Conservation (phyloP, 768 basidiomycete species). For the Hebeloma cylindrosporum region DNA sequence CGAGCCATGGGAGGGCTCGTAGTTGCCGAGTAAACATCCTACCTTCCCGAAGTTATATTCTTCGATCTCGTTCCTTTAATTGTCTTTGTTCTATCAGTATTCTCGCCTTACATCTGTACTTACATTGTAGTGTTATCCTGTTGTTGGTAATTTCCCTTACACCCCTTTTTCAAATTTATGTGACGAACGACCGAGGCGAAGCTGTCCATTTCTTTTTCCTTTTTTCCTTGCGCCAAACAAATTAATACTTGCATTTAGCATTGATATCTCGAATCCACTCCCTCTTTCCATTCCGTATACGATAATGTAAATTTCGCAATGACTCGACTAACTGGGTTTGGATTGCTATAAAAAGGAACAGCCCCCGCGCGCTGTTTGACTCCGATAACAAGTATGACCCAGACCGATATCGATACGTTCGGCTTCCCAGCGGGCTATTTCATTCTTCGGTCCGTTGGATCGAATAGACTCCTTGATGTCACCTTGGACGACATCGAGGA, state of each 20-base stretch:
- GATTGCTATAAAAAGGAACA: too few species aligned
- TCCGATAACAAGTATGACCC: constrained; percentile 15
- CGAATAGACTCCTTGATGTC: constrained; percentile 59
- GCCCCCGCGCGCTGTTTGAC: not conserved
- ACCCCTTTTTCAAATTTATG: constrained; percentile 13
- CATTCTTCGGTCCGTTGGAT: constrained; percentile 54
- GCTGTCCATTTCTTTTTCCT: constrained; percentile 20
- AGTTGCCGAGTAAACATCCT: constrained; percentile 61
- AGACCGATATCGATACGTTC: constrained; percentile 30
- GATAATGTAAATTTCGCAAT: constrained; percentile 20
- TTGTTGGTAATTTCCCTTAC: constrained; percentile 11
- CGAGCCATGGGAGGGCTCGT: constrained; percentile 74
- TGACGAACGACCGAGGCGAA: constrained; percentile 21
- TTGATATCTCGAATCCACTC: constrained; percentile 9
- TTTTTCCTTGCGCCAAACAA: constrained; percentile 16
- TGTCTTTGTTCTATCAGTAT: constrained; percentile 12
- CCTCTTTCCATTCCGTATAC: constrained; percentile 12
- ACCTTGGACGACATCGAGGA: constrained; percentile 52
- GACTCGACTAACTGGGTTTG: too few species aligned
- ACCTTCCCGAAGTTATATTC: constrained; percentile 4
- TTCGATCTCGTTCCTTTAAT: constrained; percentile 16
- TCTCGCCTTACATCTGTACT: constrained; percentile 17
- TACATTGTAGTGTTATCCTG: constrained; percentile 19
- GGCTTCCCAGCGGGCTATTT: constrained; percentile 64
- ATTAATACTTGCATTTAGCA: constrained; percentile 23